Base-by-base conservation (phyloP, 306 rosid genomes). In the Cajanus cajan region DNA sequence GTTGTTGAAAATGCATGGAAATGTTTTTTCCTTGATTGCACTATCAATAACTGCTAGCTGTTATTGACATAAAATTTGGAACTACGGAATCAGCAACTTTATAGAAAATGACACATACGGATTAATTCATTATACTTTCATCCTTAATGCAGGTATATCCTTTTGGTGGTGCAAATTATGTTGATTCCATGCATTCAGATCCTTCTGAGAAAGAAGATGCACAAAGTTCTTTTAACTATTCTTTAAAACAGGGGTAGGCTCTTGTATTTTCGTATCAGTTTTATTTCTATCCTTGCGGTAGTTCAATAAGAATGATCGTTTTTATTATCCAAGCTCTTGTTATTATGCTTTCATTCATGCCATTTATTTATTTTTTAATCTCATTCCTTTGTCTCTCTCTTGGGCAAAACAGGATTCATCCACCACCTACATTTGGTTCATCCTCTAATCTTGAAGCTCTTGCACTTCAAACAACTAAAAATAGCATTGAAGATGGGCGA, bases 391-490 rank as follows among this genome's bases (percentile, higher is more conserved):
- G 44, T 88, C 73, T 72, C 45, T 86, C 48, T 47, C 18, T 55
- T 77, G 57, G 74, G 31, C 7, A 2, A 66, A 57, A 48, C 78
- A 96, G 98, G 90, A 85, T 80, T 75, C 97, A 93, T 88, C 88
- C 96, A 9, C 99, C 99, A 2, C 99, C 98, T 39, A 91, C 99
- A 66, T 96, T 96, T 89, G 99, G 99, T 83, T 91, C 96, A 73
- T 89, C 97, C 41, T 90, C 98, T 48, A 91, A 88, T 85, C 94
- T 89, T 48, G 99, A 91, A 73, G 87, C 90, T 78, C 83, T 82
- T 81, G 78, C 93, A 54, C 85, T 87, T 85, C 94, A 88, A 84
- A 80, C 86, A 68, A 81, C 77, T 76, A 87, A 80, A 86, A 61
- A 77, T 66, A 77, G 62, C 69, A 80, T 73, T 75, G 96, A 90